phyloP scores from a whole-genome alignment of 1,284 basidiomycete genomes.

The Ustilago crameri region DNA sequence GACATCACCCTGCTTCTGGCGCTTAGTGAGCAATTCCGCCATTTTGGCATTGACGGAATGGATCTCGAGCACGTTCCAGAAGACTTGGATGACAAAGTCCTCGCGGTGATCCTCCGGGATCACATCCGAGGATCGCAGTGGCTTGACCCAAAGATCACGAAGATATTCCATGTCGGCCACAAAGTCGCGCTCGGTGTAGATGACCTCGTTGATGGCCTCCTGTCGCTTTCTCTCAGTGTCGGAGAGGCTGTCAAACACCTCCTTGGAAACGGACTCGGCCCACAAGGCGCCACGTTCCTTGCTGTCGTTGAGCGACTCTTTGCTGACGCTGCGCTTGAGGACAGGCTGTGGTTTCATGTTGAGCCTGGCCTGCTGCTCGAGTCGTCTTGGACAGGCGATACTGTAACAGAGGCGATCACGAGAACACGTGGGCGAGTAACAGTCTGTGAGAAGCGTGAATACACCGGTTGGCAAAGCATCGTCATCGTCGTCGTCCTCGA shows the following conservation, averaged over 20 bases:
- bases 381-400: constrained; percentile 90
- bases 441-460: constrained; percentile 95
- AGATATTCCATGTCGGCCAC: constrained; percentile 98
- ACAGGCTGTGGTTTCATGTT: constrained; percentile 90
- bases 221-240: constrained; percentile 95
- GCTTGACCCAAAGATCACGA: constrained; percentile 90
- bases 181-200: constrained; percentile 97
- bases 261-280: constrained; percentile 95
- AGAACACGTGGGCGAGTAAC: constrained; percentile 97
- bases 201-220: constrained; percentile 98
- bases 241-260: constrained; percentile 89
- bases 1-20: constrained; percentile 92
- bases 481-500: constrained; percentile 69
- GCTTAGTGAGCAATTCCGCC: constrained; percentile 90
- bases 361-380: constrained; percentile 91
- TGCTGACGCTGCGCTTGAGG: constrained; percentile 78
- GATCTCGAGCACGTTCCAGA: constrained; percentile 97
- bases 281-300: constrained; percentile 80
- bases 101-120: constrained; percentile 81
- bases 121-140: constrained; percentile 78
- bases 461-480: constrained; percentile 87
- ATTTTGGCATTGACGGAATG: constrained; percentile 88
- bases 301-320: constrained; percentile 83
- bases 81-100: constrained; percentile 92
- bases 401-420: constrained; percentile 93